Base-by-base conservation (phyloP, 768 basidiomycete genomes). In the Podaxis sp. region DNA sequence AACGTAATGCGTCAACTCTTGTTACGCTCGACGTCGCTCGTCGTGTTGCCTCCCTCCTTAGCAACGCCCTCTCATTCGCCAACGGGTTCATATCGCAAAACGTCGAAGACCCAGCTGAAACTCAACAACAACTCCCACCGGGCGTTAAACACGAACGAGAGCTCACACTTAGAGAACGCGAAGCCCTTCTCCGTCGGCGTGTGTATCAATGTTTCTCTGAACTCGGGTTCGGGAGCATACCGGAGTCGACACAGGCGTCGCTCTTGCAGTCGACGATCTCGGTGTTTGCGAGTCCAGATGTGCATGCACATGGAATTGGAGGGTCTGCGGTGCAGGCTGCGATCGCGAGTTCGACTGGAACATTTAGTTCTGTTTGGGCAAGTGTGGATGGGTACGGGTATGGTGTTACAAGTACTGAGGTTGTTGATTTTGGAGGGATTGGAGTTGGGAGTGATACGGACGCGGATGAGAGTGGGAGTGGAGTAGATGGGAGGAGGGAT, bases 21-120 rank as follows among this genome's bases (percentile, higher is more conserved):
- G 87, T 96, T 64, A 95, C 92, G 4, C 85, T 96, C 8, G 97
- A 98, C 69, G 93, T 96, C 19, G 90, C 93, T 3, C 83, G 96
- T 17, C 86, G 97, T 4, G 85, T 99, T 49, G 87, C 93, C 11
- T 90, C 93, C 1, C 76, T 98, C 24, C 80, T 99, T 41, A 85
- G 87, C 71, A 98, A 98, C 67, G 93, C 94, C 0, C 84, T 98
- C n/a, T 82, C 86, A 2, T 98, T 98, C 72, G 86, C 90, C 15
- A 91, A 90, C 66, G 85, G 87, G n/a, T 95, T 96, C 73, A 76
- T 91, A 19, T 82, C 84, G 0, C 86, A 88, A 57, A 83, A 84
- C 61, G 76, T 85, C 1, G 89, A 93, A 46, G 93, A 94, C 59
- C 76, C 83, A 0, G 66, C 74, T 2, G 84, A 88, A 57, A 54